phyloP scores from a whole-genome alignment of 768 basidiomycete species.

The Leccinum subgranulosum region DNA sequence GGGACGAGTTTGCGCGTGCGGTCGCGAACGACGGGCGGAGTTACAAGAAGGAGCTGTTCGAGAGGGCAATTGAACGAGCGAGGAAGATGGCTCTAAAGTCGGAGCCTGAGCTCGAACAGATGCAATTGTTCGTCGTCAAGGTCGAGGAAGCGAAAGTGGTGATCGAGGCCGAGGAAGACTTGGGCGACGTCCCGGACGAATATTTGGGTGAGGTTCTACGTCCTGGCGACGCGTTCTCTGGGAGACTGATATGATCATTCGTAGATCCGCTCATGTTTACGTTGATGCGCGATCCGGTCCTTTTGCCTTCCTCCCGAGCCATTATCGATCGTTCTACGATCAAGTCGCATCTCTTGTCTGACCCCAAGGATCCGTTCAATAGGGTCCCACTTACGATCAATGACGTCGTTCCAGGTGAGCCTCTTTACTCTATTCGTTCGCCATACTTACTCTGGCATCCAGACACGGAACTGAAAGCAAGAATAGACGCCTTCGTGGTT shows the following conservation, averaged over 20 bases:
- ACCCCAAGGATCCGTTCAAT: slow-evolving; percentile 94
- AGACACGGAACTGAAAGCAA: slow-evolving; percentile 70
- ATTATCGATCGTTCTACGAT: slow-evolving; percentile 89
- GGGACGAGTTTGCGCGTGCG: slow-evolving; percentile 74
- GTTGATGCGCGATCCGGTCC: slow-evolving; percentile 94
- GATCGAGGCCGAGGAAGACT: slow-evolving; percentile 86
- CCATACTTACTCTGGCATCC: slow-evolving; percentile 11
- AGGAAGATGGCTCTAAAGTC: slow-evolving; percentile 65
- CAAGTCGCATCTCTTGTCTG: slow-evolving; percentile 90
- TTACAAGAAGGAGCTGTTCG: slow-evolving; percentile 82
- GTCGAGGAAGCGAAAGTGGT: slow-evolving; percentile 82
- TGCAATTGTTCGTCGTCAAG: slow-evolving; percentile 68
- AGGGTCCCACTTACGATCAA: slow-evolving; percentile 76
- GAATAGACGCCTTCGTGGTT: slow-evolving; percentile 67
- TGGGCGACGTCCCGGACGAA: slow-evolving; percentile 93
- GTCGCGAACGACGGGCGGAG: slow-evolving; percentile 95
- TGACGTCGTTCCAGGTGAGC: slow-evolving; percentile 73
- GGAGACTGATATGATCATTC: not conserved
- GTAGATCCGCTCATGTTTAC: slow-evolving; percentile 88
- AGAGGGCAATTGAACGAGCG: slow-evolving; percentile 68
- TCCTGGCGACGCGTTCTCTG: not conserved
- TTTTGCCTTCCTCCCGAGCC: slow-evolving; percentile 75
- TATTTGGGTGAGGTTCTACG: slow-evolving; percentile 70
- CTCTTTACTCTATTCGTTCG: not conserved
- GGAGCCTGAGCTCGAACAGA: slow-evolving; percentile 67